phyloP scores from a whole-genome alignment of 495 filamentous ascomycete genomes.

The Hypoxylon perforatum region DNA sequence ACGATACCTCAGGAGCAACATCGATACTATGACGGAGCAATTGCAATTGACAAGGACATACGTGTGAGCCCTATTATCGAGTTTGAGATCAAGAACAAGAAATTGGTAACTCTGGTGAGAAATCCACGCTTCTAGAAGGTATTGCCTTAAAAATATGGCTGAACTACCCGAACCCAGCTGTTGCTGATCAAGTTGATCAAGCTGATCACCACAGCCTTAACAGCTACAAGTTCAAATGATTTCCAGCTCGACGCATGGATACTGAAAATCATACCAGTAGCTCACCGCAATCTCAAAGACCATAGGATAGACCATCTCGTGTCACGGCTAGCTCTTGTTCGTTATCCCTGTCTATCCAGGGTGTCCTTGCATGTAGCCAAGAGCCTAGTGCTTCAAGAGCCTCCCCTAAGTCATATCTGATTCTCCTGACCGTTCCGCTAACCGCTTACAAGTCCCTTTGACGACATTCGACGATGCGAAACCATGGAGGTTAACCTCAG shows the following conservation, averaged over 20 bases:
- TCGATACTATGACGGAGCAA: background rate
- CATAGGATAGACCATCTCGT: background rate
- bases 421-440: slow-evolving; percentile 29
- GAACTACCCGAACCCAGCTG: slow-evolving; percentile 30
- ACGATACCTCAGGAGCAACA: background rate
- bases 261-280: background rate
- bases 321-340: slow-evolving; percentile 4
- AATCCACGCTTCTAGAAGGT: background rate
- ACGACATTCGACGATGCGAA: slow-evolving; percentile 10
- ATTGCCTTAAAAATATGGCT: background rate
- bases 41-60: too few relatives aligned
- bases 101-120: background rate
- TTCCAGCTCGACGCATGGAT: slow-evolving; percentile 7
- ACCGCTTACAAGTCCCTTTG: slow-evolving; percentile 24
- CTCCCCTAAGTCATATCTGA: slow-evolving; percentile 22
- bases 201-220: slow-evolving; percentile 30
- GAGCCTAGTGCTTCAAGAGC: slow-evolving; percentile 28
- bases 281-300: background rate
- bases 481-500: background rate
- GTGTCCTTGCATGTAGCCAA: slow-evolving; percentile 15
- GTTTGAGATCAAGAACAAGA: too few relatives aligned
- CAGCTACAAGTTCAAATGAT: slow-evolving; percentile 27
- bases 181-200: slow-evolving; percentile 19
- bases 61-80: too few relatives aligned
- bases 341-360: slow-evolving; percentile 22